phyloP scores from a whole-genome alignment of 1,139 yeast genomes.

The Pichia kudriavzevii region DNA sequence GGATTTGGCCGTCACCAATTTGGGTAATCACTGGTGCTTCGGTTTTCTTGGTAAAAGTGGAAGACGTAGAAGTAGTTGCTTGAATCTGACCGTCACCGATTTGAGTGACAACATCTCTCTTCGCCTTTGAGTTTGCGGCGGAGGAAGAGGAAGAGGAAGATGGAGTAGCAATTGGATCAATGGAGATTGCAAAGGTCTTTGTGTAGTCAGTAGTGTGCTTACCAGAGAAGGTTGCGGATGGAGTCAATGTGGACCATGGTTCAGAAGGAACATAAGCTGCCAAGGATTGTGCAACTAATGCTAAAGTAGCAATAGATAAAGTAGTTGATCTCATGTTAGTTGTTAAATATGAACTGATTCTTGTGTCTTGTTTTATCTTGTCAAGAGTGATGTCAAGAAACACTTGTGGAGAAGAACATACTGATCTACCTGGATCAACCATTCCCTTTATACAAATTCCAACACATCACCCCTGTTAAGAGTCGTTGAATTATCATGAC shows the following conservation, averaged over 20 bases:
- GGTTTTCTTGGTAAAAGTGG: constrained; percentile 4
- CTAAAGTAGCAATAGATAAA: constrained; percentile 15
- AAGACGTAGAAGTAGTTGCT: constrained; percentile 28
- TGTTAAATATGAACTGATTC: too few relatives aligned
- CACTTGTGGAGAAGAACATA: too few relatives aligned
- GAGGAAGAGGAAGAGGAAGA: constrained; percentile 22
- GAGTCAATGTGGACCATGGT: constrained; percentile 70
- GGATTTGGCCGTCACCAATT: constrained; percentile 26
- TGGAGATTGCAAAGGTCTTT: constrained; percentile 62
- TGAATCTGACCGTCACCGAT: constrained; percentile 40
- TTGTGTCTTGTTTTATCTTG: too few relatives aligned
- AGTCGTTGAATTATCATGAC: too few relatives aligned
- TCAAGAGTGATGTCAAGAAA: too few relatives aligned
- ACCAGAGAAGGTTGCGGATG: constrained; percentile 47
- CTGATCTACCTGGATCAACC: too few relatives aligned
- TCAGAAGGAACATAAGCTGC: constrained; percentile 66
- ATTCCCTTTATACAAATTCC: too few relatives aligned
- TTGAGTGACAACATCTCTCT: constrained; percentile 32
- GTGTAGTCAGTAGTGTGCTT: constrained; percentile 53
- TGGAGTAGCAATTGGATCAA: constrained; percentile 42
- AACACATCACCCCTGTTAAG: too few relatives aligned
- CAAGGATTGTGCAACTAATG: constrained; percentile 41
- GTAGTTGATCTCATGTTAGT: constrained; percentile 19
- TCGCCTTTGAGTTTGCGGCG: constrained; percentile 10
- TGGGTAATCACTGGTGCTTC: constrained; percentile 15